These are phyloP conservation scores for Fusarium kyushuense DNA, from an alignment of 2,329 filamentous ascomycete genomes.

Conservation along the genomic window DNA sequence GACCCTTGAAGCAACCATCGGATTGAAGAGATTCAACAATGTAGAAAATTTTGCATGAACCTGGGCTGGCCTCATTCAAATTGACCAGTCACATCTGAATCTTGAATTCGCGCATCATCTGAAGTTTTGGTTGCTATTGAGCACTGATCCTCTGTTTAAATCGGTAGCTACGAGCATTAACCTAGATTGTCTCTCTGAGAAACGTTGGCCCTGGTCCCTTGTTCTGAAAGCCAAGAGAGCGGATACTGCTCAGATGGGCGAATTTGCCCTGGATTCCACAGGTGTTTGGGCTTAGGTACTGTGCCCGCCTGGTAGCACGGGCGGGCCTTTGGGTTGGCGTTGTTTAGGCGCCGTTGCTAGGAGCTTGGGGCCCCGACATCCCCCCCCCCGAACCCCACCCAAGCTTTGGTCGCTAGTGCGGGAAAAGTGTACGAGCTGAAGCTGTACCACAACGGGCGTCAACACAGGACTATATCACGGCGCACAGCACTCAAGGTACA, in stretches of 20 bases:
- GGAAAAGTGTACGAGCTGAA: slow-evolving; percentile 27
- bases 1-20: neutral
- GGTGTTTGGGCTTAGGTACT: slow-evolving; percentile 20
- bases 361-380: slow-evolving; percentile 41
- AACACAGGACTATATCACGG: slow-evolving; percentile 27
- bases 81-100: neutral
- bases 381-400: slow-evolving; percentile 33
- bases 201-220: slow-evolving; percentile 20
- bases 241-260: slow-evolving; percentile 14
- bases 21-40: slow-evolving; percentile 6
- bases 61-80: neutral
- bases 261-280: slow-evolving; percentile 30
- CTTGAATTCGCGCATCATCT: neutral
- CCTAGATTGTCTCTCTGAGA: slow-evolving; percentile 12
- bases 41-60: neutral
- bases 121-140: slow-evolving; percentile 6
- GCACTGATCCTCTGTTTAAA: slow-evolving; percentile 9
- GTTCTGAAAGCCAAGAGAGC: slow-evolving; percentile 27
- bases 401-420: slow-evolving; percentile 44
- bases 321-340: slow-evolving; percentile 38
- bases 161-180: slow-evolving; percentile 9
- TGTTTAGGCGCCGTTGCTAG: slow-evolving; percentile 48
- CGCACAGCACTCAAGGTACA: slow-evolving; percentile 26
- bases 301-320: neutral
- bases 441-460: slow-evolving; percentile 34